Evolutionary conservation across 1,139 yeast species (phyloP).

Genomic region (Magnusiomyces ingens): DNA sequence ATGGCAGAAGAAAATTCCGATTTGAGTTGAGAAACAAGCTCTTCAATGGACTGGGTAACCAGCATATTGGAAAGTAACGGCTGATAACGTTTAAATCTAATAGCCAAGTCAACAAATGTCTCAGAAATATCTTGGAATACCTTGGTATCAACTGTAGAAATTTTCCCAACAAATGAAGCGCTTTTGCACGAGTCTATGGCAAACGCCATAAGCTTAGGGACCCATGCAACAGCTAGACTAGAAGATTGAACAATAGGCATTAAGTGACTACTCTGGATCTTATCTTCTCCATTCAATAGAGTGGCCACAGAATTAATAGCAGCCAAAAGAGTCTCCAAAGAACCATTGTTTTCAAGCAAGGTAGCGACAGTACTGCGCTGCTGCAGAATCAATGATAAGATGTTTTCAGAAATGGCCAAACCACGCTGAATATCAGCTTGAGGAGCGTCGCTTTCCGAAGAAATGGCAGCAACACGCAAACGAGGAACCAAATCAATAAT

Average conservation of each 20-base stretch:
- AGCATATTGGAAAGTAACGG: conserved; percentile 6
- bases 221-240: conserved; percentile 17
- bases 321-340: conserved; percentile 8
- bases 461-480: conserved; percentile 55
- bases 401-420: conserved; percentile 70
- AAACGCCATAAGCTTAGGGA: conserved; percentile 18
- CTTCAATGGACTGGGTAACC: conserved; percentile 13
- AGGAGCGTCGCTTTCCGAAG: conserved; percentile 66
- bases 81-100: conserved; percentile 10
- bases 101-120: conserved; percentile 12
- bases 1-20: conserved; percentile 8
- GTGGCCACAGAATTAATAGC: conserved; percentile 15
- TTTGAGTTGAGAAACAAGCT: conserved; percentile 7
- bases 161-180: conserved; percentile 11
- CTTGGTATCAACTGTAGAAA: conserved; percentile 10
- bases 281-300: conserved; percentile 25
- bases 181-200: conserved; percentile 15
- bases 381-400: conserved; percentile 46
- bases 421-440: conserved; percentile 68
- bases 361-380: conserved; percentile 12
- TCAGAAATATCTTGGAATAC: conserved; percentile 14
- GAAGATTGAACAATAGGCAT: conserved; percentile 1
- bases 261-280: conserved; percentile 1
- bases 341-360: conserved; percentile 8
- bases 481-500: conserved; percentile 76